These are phyloP conservation scores for Cladosporium velox DNA, from an alignment of 2,329 filamentous ascomycete genomes.

Conservation along the genomic window DNA sequence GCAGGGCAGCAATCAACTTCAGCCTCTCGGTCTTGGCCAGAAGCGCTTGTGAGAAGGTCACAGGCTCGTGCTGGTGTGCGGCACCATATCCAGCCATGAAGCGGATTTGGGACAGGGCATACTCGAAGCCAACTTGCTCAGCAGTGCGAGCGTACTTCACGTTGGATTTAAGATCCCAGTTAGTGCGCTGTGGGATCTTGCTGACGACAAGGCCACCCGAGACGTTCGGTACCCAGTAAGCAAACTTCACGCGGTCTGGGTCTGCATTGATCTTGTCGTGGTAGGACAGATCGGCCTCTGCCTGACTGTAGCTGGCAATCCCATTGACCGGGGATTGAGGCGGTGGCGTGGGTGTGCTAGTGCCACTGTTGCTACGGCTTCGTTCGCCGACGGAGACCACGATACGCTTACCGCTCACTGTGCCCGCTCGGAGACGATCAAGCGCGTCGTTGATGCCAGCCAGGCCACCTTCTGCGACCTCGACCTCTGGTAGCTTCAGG, in stretches of 20 bases:
- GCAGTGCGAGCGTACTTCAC: slow-evolving; percentile 53
- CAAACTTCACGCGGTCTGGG: slow-evolving; percentile 49
- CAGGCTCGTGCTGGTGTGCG: slow-evolving; percentile 55
- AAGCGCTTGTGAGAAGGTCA: slow-evolving; percentile 55
- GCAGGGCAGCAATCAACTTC: slow-evolving; percentile 55
- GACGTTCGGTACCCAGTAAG: slow-evolving; percentile 58
- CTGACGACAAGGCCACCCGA: slow-evolving; percentile 56
- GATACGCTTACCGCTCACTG: slow-evolving; percentile 67
- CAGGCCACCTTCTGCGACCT: slow-evolving; percentile 64
- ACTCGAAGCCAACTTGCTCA: slow-evolving; percentile 54
- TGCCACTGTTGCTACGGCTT: slow-evolving; percentile 24
- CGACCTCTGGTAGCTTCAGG: slow-evolving; percentile 64
- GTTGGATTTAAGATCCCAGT: slow-evolving; percentile 54
- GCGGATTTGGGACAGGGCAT: slow-evolving; percentile 55
- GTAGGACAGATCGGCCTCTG: slow-evolving; percentile 30
- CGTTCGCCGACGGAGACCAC: slow-evolving; percentile 53
- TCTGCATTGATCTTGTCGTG: slow-evolving; percentile 46
- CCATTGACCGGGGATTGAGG: slow-evolving; percentile 25
- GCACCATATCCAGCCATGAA: slow-evolving; percentile 52
- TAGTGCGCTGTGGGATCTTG: slow-evolving; percentile 54
- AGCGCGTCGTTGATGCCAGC: slow-evolving; percentile 68
- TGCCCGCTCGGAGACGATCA: slow-evolving; percentile 65
- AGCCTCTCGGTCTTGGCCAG: slow-evolving; percentile 51
- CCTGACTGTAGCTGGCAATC: slow-evolving; percentile 8
- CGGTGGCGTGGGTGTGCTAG: slow-evolving; percentile 16